A percentile compares a stretch with the other conserved stretches of the same genome.
These are phyloP conservation scores for Clitopilus passeckerianus DNA, from an alignment of 768 basidiomycete genomes.

Conservation along the genomic window DNA sequence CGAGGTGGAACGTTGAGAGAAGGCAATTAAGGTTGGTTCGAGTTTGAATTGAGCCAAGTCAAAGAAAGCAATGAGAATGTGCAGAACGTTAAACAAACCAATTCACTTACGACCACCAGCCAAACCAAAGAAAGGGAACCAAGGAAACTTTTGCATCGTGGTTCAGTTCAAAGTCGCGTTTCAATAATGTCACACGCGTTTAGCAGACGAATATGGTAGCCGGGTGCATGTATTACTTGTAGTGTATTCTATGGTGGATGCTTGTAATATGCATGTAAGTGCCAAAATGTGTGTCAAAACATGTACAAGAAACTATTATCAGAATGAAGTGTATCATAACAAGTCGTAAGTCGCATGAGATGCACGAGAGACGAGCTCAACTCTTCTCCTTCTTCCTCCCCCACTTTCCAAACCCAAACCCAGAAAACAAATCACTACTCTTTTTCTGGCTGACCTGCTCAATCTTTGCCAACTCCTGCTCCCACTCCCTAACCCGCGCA, in stretches of 20 bases:
- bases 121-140: slow-evolving; percentile 45
- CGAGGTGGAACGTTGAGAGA: neutral
- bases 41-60: neutral
- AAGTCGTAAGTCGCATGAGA: slow-evolving; percentile 3
- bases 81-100: neutral
- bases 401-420: slow-evolving; percentile 14
- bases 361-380: neutral
- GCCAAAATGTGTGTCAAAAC: neutral
- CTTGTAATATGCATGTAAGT: neutral
- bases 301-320: neutral
- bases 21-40: neutral
- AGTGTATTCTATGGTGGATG: neutral
- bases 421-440: slow-evolving; percentile 21
- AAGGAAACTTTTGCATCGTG: slow-evolving; percentile 50
- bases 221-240: neutral
- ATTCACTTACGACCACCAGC: slow-evolving; percentile 43
- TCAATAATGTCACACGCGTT: neutral
- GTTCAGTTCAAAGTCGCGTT: neutral
- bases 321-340: neutral
- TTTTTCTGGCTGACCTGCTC: slow-evolving; percentile 55
- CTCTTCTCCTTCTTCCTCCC: slow-evolving; percentile 5
- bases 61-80: neutral
- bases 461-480: slow-evolving; percentile 70
- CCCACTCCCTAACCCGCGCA: slow-evolving; percentile 56
- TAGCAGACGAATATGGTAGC: neutral